Conservation (phyloP, 2,329 filamentous ascomycete genomes). For the Penicillium frequentans region DNA sequence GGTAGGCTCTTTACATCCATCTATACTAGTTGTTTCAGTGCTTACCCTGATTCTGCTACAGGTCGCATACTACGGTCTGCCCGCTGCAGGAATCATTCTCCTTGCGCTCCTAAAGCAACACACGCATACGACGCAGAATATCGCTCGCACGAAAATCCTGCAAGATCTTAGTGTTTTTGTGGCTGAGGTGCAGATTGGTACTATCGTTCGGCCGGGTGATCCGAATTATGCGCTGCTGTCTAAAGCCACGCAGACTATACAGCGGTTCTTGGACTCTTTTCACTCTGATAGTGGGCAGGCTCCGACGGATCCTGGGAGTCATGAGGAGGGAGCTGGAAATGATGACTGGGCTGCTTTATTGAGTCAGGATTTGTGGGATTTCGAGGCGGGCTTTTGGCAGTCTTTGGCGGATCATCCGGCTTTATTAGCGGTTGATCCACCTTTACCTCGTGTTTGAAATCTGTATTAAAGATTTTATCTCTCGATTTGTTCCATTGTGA, state of each 20-base stretch:
- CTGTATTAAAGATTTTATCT: background rate
- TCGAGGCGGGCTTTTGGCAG: constrained; percentile 29
- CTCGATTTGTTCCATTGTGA: background rate
- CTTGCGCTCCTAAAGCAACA: constrained; percentile 27
- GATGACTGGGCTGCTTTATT: constrained; percentile 25
- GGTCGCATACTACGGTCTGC: constrained; percentile 31
- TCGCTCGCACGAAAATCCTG: constrained; percentile 20
- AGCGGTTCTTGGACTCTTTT: constrained; percentile 27
- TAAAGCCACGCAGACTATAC: constrained; percentile 26
- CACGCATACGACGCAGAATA: constrained; percentile 6
- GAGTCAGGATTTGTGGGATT: constrained; percentile 27
- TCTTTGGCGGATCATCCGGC: constrained; percentile 29
- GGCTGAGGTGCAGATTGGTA: constrained; percentile 27
- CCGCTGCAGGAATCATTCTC: constrained; percentile 30
- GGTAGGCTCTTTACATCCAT: constrained; percentile 7
- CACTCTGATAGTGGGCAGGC: constrained; percentile 14
- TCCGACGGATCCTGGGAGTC: background rate
- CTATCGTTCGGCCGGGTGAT: constrained; percentile 24
- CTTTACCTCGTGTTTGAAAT: constrained; percentile 17
- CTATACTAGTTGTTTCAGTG: background rate
- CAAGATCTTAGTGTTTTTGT: constrained; percentile 31
- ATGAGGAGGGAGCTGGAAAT: constrained; percentile 10
- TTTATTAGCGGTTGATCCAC: constrained; percentile 21
- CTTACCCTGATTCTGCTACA: constrained; percentile 1
- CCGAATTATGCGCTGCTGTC: constrained; percentile 26